Evolutionary conservation across 768 basidiomycete species (phyloP), one percentile per base, ranked within the genome.

Genomic region (Mrakia frigida): DNA sequence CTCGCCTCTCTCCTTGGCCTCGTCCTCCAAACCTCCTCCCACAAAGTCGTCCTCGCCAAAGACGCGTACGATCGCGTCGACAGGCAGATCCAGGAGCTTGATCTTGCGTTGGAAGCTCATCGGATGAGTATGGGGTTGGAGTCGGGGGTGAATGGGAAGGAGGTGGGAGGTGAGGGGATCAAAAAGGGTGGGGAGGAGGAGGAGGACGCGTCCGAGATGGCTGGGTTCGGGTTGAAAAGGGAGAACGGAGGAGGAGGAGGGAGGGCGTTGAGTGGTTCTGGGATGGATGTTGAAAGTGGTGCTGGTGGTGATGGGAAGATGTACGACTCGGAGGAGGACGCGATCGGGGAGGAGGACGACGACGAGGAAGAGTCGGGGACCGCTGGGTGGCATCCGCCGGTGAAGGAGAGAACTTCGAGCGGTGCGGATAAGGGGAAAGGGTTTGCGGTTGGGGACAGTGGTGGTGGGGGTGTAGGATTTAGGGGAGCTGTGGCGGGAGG

Each of bases 1-100:
- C 56, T 56, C 25, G 56, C 56, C 56, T 56, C 56, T 9, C 76
- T 78, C 73, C 61, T 84, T 25, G 77, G 80, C 21, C 68, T 79
- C 65, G 81, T 82, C 37, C 76, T 84, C 10, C 31, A 82, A 52
- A 81, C 81, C n/a, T 81, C 81, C 2, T 82, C 83, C 37, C 82
- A 84, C 71, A 84, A 84, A 70, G 81, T 84, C 11, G 82, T 82
- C 4, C 78, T 84, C 21, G 82, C 83, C 21, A 75, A 81, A 1
- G 82, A 81, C 33, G 81, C 81, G 3, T 84, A 84, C 73, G 70
- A 35, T n/a, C 77, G 82, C 81, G 81, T 84, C 53, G 83, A 84
- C 60, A 78, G 83, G 37, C 83, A 84, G 78, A 82, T 84, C 50
- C 80, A 82, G 39, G 81, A 82, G n/a, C 79, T 84, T 14, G 83